Evolutionary conservation across 2,329 filamentous ascomycete species (phyloP).

Genomic region (Aspergillus uvarum): DNA sequence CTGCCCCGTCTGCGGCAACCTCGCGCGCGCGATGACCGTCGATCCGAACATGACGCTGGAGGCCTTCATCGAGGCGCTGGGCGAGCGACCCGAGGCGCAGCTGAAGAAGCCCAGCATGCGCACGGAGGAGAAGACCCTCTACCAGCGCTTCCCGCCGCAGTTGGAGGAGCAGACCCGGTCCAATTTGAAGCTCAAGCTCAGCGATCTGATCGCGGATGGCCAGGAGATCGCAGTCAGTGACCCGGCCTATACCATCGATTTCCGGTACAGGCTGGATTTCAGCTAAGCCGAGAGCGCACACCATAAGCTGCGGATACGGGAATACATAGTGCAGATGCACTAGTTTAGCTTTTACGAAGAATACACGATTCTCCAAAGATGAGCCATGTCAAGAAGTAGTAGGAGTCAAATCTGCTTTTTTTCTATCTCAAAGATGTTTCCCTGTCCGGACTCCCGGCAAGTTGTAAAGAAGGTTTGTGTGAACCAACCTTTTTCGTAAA

Average conservation of each 20-base stretch:
- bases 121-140: constrained; percentile 77
- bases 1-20: constrained; percentile 88
- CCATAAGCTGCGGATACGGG: constrained; percentile 1
- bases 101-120: constrained; percentile 90
- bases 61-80: constrained; percentile 81
- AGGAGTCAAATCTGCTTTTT: constrained; percentile 30
- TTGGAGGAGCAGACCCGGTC: constrained; percentile 80
- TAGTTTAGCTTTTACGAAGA: constrained; percentile 10
- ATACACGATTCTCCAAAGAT: constrained; percentile 14
- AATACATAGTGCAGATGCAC: constrained; percentile 12
- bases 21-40: constrained; percentile 72
- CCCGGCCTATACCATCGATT: constrained; percentile 77
- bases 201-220: constrained; percentile 73
- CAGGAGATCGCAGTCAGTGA: constrained; percentile 92
- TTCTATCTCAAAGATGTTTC: constrained; percentile 27
- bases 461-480: constrained; percentile 30
- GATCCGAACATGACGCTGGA: constrained; percentile 71
- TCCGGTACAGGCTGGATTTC: constrained; percentile 59
- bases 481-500: constrained; percentile 34
- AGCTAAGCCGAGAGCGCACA: constrained; percentile 17
- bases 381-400: constrained; percentile 14
- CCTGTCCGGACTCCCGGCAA: constrained; percentile 34
- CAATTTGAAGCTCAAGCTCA: constrained; percentile 76
- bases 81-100: constrained; percentile 81
- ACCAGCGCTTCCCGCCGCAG: constrained; percentile 79